Percentiles rank a stretch among this genome's conserved stretches.
phyloP scores from a whole-genome alignment of 2,329 filamentous ascomycete genomes.

The Ilyonectria robusta region DNA sequence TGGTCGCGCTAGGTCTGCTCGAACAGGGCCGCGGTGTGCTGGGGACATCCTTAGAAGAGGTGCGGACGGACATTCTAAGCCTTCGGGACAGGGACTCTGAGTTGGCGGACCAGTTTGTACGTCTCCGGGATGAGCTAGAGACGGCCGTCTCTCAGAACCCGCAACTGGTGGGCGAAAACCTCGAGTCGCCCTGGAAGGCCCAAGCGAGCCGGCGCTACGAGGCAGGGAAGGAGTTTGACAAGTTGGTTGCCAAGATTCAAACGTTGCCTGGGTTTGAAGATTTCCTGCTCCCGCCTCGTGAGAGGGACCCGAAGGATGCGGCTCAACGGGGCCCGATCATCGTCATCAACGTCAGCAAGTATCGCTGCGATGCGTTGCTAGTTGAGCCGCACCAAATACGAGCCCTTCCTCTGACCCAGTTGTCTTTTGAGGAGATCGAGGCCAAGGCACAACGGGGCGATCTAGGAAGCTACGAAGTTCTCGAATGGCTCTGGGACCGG shows the following conservation, averaged over 20 bases:
- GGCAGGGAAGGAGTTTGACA: conserved; percentile 27
- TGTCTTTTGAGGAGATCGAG: too few species aligned
- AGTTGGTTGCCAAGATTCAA: not conserved
- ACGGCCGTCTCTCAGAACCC: not conserved
- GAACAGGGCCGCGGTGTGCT: conserved; percentile 22
- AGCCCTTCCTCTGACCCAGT: not conserved
- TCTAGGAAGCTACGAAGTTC: not conserved
- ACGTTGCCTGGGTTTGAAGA: not conserved
- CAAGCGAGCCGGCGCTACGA: not conserved
- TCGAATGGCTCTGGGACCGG: not conserved
- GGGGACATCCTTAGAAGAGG: conserved; percentile 10
- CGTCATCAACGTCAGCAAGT: not conserved
- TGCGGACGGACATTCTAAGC: not conserved
- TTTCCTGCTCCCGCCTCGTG: not conserved
- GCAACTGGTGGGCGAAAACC: not conserved
- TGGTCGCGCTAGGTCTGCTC: conserved; percentile 7
- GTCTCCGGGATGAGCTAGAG: not conserved
- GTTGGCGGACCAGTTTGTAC: not conserved
- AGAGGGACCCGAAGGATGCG: too few species aligned
- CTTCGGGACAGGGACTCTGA: not conserved
- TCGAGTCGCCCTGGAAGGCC: not conserved
- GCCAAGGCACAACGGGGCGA: too few species aligned
- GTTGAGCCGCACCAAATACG: not conserved
- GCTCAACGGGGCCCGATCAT: not conserved
- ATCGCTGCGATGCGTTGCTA: not conserved